phyloP scores from a whole-genome alignment of 2,329 filamentous ascomycete genomes.

The Aureobasidium sp. region DNA sequence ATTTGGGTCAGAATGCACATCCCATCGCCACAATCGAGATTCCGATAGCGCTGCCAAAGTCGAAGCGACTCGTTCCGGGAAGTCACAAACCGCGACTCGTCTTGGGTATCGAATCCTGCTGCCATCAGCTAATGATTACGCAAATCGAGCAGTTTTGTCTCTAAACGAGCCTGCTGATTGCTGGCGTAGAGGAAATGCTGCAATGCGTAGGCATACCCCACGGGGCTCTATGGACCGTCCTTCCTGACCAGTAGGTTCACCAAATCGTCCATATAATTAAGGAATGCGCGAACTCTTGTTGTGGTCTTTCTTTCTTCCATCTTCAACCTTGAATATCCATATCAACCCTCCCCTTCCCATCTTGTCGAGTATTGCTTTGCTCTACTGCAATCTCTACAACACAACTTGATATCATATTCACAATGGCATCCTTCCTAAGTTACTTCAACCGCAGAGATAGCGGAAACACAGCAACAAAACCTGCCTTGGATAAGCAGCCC shows the following conservation, averaged over 20 bases:
- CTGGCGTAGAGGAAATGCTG: background rate
- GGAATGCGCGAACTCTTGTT: background rate
- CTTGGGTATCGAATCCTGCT: slow-evolving; percentile 7
- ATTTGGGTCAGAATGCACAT: slow-evolving; percentile 12
- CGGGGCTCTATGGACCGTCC: slow-evolving; percentile 6
- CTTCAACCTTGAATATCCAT: background rate
- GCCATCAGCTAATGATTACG: slow-evolving; percentile 11
- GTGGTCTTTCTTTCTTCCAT: slow-evolving; percentile 1
- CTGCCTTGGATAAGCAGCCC: slow-evolving; percentile 1
- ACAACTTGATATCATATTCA: background rate
- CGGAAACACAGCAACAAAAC: slow-evolving; percentile 10
- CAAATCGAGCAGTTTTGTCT: slow-evolving; percentile 3
- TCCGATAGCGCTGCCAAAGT: slow-evolving; percentile 5
- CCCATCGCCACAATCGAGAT: background rate
- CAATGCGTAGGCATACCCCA: slow-evolving; percentile 6
- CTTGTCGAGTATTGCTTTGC: background rate
- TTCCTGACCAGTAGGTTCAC: background rate
- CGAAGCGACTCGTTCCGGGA: background rate
- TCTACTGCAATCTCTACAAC: background rate
- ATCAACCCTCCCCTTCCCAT: background rate
- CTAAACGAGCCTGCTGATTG: background rate
- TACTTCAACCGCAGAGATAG: slow-evolving; percentile 15
- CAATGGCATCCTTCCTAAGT: slow-evolving; percentile 14
- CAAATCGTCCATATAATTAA: slow-evolving; percentile 1
- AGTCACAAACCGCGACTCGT: slow-evolving; percentile 7